Evolutionary conservation across 2,329 filamentous ascomycete genomes (phyloP), one percentile per base, ranked within the genome.

Genomic region (Xylaria multiplex): DNA sequence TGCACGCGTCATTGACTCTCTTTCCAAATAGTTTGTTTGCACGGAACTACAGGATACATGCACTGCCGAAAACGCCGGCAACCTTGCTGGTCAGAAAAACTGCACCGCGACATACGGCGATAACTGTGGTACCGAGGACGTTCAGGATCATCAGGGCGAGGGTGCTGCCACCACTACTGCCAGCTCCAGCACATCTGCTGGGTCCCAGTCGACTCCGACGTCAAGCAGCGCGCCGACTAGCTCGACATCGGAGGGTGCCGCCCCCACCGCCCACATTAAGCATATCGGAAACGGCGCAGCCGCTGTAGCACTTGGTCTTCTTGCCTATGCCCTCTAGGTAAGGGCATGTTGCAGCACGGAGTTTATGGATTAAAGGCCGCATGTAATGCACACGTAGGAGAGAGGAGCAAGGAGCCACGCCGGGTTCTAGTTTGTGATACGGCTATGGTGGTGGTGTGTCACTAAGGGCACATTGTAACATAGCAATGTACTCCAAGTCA

Each of bases 321-420:
- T 87, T 67, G 85, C 85, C 69, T 84, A 83, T 71, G 75, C 86
- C 69, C 75, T 87, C 73, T 86, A 82, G 46, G 22, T 68, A 37
- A 70, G 63, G 52, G 60, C 62, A 42, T 64, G 53, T 49, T 60
- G 53, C 58, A 49, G 65, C 57, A 27, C 45, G 24, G 30, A 48
- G 42, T 52, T 57, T 35, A 59, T 59, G 37, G 45, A 45, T 54
- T 69, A 46, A 56, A 14, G 19, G 14, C 30, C 11, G 40, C 22
- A 16, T 43, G 16, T 24, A 24, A 50, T 40, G 27, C 32, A 42
- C 35, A 42, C 6, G 2, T n/a, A 42, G 40, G 16, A 27, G 30
- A 40, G 27, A 27, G 35, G 32, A 16, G n/a, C 14, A 19, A 27
- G 35, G 24, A 16, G n/a, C 14, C 19, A 27, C 55, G 54, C 49